phyloP scores from a whole-genome alignment of 768 basidiomycete genomes.

The Amanita fuliginea region DNA sequence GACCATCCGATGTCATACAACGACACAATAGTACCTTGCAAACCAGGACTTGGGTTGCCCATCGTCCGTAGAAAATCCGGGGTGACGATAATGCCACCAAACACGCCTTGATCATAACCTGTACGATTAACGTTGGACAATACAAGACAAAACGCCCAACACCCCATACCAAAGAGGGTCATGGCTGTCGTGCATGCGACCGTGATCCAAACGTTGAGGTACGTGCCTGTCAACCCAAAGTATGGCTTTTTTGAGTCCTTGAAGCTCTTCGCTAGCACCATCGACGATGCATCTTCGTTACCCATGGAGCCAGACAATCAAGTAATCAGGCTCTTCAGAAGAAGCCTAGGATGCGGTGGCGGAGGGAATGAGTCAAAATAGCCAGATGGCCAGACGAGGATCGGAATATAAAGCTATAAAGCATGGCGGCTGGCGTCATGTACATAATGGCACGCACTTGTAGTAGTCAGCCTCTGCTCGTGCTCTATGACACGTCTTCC shows the following conservation, averaged over 20 bases:
- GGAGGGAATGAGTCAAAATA: no score
- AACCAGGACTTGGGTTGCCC: conserved; percentile 31
- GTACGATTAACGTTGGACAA: not conserved
- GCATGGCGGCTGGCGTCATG: no score
- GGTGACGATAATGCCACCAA: conserved; percentile 41
- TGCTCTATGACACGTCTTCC: no score
- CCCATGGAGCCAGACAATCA: no score
- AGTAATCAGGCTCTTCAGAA: no score
- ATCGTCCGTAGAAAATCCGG: conserved; percentile 32
- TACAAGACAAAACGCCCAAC: not conserved
- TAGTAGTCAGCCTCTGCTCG: no score
- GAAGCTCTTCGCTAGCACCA: not conserved
- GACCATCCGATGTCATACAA: conserved; percentile 42
- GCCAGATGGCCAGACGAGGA: no score
- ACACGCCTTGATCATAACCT: conserved; percentile 44
- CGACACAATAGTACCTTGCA: conserved; percentile 39
- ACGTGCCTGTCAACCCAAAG: conserved; percentile 31
- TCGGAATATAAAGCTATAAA: no score
- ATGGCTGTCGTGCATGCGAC: conserved; percentile 42
- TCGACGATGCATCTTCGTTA: not conserved
- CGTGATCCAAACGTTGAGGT: conserved; percentile 35
- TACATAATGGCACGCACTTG: no score
- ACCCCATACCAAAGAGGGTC: conserved; percentile 32
- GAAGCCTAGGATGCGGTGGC: no score
- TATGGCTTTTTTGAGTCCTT: conserved; percentile 20